Evolutionary conservation across 192 early-diverging fungal species (phyloP).

Genomic region (Backusella mclennaniae): DNA sequence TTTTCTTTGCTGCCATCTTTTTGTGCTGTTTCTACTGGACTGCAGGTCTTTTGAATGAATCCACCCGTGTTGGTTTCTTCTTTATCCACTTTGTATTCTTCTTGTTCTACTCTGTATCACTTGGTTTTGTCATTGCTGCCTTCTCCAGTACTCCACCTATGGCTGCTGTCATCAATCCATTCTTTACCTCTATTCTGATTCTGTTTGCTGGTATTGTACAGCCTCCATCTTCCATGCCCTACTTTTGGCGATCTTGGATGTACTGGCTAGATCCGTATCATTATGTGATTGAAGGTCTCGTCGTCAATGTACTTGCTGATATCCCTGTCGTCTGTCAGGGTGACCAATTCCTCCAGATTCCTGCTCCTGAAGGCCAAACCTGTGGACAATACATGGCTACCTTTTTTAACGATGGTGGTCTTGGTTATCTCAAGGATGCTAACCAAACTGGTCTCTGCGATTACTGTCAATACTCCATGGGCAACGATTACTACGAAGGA

Average conservation of each 20-base stretch:
- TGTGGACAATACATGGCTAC: slow-evolving; percentile 54
- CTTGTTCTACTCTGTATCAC: slow-evolving; percentile 60
- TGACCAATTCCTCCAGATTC: slow-evolving; percentile 53
- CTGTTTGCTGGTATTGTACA: slow-evolving; percentile 74
- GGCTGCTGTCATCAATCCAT: slow-evolving; percentile 63
- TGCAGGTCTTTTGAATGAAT: slow-evolving; percentile 51
- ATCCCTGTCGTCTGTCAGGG: slow-evolving; percentile 47
- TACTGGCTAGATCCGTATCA: slow-evolving; percentile 69
- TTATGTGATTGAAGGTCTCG: slow-evolving; percentile 64
- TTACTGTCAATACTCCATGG: slow-evolving; percentile 59
- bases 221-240: slow-evolving; percentile 55
- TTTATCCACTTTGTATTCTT: slow-evolving; percentile 60
- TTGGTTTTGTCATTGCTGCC: slow-evolving; percentile 72
- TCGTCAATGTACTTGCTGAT: slow-evolving; percentile 56
- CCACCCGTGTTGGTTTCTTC: slow-evolving; percentile 58
- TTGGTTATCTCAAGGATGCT: not conserved
- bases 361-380: slow-evolving; percentile 51
- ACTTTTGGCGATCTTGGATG: slow-evolving; percentile 66
- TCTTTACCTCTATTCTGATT: slow-evolving; percentile 63
- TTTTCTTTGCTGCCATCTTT: slow-evolving; percentile 59
- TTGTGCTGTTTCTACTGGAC: slow-evolving; percentile 76
- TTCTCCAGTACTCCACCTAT: slow-evolving; percentile 56
- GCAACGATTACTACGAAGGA: slow-evolving; percentile 52
- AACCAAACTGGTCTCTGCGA: slow-evolving; percentile 42
- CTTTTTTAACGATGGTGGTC: slow-evolving; percentile 13